Conservation (phyloP, 2,329 filamentous ascomycete genomes). For the Arthroderma uncinatum region DNA sequence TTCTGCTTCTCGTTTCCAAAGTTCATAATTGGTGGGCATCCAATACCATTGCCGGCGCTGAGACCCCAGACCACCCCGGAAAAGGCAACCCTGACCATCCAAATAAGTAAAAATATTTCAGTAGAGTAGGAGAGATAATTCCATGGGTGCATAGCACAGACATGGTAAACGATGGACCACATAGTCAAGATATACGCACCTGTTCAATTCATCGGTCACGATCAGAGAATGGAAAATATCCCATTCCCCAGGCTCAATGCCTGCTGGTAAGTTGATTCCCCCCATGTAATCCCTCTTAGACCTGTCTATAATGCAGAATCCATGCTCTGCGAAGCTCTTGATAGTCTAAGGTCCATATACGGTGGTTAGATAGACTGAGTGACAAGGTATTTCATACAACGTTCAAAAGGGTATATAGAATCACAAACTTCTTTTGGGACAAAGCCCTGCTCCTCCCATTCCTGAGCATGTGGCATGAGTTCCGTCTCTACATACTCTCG, state of each 20-base stretch:
- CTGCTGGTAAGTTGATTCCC: conserved; percentile 34
- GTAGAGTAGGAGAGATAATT: no score
- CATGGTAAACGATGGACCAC: no score
- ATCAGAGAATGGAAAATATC: conserved; percentile 49
- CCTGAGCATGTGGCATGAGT: conserved; percentile 47
- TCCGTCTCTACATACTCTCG: conserved; percentile 50
- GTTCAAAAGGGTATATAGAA: background rate
- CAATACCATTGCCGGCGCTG: conserved; percentile 51
- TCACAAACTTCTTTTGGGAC: conserved; percentile 34
- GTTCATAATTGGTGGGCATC: conserved; percentile 52
- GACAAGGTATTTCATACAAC: background rate
- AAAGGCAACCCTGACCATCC: conserved; percentile 40
- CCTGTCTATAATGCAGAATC: conserved; percentile 29
- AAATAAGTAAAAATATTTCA: background rate
- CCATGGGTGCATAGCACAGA: no score
- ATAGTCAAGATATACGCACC: no score
- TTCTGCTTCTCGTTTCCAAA: conserved; percentile 52
- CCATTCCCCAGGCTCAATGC: conserved; percentile 39
- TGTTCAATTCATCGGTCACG: conserved; percentile 42
- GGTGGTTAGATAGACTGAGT: no score
- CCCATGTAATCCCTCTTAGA: conserved; percentile 31
- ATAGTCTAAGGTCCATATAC: conserved; percentile 24
- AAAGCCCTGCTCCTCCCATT: conserved; percentile 52
- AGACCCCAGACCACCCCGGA: conserved; percentile 49
- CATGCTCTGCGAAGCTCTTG: conserved; percentile 30